These are phyloP conservation scores for Geotrichum reessii DNA, from an alignment of 1,139 yeast species.

Conservation along the genomic window DNA sequence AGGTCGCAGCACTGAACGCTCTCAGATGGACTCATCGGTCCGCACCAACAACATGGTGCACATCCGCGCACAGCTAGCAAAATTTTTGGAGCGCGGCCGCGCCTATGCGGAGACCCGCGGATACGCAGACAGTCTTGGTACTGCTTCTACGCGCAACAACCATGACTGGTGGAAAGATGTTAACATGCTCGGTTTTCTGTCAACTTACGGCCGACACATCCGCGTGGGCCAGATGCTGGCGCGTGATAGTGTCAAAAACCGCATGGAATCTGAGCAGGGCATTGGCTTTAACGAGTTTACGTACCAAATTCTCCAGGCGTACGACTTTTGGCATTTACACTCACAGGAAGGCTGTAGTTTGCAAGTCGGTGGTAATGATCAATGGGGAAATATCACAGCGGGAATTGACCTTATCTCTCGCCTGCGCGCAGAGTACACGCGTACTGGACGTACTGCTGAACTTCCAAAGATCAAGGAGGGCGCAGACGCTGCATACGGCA, in stretches of 20 bases:
- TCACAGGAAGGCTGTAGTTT: conserved; percentile 53
- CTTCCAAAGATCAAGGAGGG: conserved; percentile 8
- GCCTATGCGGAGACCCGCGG: conserved; percentile 55
- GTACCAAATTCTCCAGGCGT: conserved; percentile 89
- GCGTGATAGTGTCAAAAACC: conserved; percentile 75
- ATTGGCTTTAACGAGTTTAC: conserved; percentile 91
- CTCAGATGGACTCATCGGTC: conserved; percentile 46
- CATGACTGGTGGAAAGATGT: conserved; percentile 81
- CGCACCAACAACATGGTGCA: conserved; percentile 53
- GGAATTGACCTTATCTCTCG: conserved; percentile 84
- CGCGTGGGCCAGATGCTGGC: conserved; percentile 83
- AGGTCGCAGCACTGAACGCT: conserved; percentile 76
- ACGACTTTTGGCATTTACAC: conserved; percentile 82
- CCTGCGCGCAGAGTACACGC: conserved; percentile 30
- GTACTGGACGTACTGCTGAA: conserved; percentile 9
- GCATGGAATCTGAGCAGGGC: conserved; percentile 66
- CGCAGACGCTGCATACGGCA: conserved; percentile 49
- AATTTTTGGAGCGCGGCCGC: conserved; percentile 59
- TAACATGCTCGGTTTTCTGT: conserved; percentile 68
- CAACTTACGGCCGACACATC: conserved; percentile 70
- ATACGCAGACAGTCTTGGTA: conserved; percentile 37
- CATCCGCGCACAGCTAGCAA: conserved; percentile 57
- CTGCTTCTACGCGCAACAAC: conserved; percentile 52
- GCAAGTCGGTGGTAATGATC: conserved; percentile 96
- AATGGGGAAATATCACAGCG: conserved; percentile 97